Evolutionary conservation across 768 basidiomycete genomes (phyloP).

Genomic region (Trichaptum fuscoviolaceum): DNA sequence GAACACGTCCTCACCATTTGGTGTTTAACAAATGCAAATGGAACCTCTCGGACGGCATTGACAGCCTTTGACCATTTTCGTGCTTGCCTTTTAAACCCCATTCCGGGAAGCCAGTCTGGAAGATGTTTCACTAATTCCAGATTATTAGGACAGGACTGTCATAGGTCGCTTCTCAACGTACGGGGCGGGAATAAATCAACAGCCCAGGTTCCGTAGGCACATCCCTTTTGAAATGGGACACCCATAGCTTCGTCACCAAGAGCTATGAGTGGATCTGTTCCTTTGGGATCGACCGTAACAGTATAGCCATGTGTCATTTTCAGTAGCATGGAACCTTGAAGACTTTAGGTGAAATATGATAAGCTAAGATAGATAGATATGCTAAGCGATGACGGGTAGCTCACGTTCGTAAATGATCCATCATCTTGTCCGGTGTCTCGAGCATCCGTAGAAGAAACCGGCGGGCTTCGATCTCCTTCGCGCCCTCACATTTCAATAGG

Average conservation of each 20-base stretch:
- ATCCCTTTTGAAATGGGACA: constrained; percentile 16
- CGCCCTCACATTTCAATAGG: not conserved
- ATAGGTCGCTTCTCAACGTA: constrained; percentile 12
- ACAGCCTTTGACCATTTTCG: not conserved
- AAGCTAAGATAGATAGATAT: not conserved
- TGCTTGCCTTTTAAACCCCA: constrained; percentile 12
- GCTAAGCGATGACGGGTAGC: not conserved
- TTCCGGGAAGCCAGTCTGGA: constrained; percentile 19
- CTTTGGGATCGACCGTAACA: constrained; percentile 12
- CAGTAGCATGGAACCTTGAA: constrained; percentile 23
- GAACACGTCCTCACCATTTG: constrained; percentile 6
- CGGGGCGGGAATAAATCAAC: constrained; percentile 27
- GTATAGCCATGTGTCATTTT: constrained; percentile 24
- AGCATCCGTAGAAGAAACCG: not conserved
- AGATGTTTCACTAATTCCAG: constrained; percentile 12
- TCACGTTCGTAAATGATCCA: constrained; percentile 15
- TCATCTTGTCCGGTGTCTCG: constrained; percentile 3
- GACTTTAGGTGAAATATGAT: constrained; percentile 13
- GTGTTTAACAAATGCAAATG: not conserved
- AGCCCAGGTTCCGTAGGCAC: constrained; percentile 29
- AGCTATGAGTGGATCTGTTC: constrained; percentile 32
- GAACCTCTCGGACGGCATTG: not conserved
- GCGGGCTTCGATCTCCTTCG: not conserved
- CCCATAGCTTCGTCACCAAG: constrained; percentile 20
- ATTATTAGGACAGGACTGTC: not conserved